Percentiles rank a stretch among this genome's conserved stretches.
phyloP scores from a whole-genome alignment of 139 green algal species.

The Chlorella vulgaris region DNA sequence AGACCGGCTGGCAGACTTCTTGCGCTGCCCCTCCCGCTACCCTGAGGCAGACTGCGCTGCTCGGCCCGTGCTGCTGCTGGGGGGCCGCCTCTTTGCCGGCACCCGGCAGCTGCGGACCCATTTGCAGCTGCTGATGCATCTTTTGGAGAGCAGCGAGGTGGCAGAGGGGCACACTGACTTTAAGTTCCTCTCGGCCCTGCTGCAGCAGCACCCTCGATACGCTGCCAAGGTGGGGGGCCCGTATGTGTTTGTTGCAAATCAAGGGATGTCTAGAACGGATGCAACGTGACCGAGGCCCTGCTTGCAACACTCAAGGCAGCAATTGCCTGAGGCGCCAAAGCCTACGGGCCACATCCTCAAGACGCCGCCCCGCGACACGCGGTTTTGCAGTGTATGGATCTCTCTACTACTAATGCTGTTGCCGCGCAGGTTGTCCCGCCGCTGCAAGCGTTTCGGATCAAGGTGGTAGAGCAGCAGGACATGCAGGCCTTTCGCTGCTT shows the following conservation, averaged over 20 bases:
- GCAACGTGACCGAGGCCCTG: no score
- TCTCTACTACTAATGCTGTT: no score
- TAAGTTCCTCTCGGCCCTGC: neutral
- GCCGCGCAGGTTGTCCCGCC: neutral
- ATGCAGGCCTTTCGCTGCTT: slow-evolving; percentile 1
- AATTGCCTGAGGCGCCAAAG: no score
- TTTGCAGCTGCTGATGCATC: slow-evolving; percentile 16
- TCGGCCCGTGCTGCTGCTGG: neutral
- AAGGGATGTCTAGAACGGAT: no score
- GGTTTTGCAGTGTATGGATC: no score
- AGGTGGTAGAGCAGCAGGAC: neutral
- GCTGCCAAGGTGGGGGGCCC: neutral
- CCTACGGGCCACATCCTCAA: no score
- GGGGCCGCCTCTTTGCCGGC: neutral
- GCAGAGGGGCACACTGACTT: slow-evolving; percentile 1
- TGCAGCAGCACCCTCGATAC: slow-evolving; percentile 15
- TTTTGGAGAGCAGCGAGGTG: neutral
- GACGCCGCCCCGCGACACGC: no score
- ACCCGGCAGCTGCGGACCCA: neutral
- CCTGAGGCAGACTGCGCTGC: neutral
- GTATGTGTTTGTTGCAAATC: no score
- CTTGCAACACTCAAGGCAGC: no score
- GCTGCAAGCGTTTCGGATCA: neutral
- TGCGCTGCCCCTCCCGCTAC: neutral
- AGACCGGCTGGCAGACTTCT: neutral